These are phyloP conservation scores for Acanthamoeba lenticulata DNA, from an alignment of 208 protist genomes.

Conservation along the genomic window DNA sequence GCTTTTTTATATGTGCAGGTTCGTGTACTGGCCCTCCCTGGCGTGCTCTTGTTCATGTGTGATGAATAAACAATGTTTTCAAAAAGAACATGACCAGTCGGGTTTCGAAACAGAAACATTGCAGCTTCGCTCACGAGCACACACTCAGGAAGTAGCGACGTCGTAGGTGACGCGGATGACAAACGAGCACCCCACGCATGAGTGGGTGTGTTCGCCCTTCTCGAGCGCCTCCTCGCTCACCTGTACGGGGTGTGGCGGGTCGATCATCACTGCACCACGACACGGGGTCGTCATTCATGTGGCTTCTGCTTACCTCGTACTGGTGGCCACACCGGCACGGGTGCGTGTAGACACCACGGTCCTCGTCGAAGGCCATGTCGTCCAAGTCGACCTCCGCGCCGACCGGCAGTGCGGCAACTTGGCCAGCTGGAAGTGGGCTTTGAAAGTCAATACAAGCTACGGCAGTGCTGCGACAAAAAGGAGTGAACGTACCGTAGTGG, in stretches of 20 bases:
- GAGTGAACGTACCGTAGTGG: not conserved
- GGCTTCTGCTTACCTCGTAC: not conserved
- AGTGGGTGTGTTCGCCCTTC: not conserved
- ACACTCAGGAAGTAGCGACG: no score
- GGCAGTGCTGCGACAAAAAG: no score
- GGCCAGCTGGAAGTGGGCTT: not conserved
- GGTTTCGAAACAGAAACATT: no score
- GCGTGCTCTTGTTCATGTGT: no score
- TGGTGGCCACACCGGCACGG: slow-evolving; percentile 33
- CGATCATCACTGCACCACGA: not conserved
- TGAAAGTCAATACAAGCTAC: no score
- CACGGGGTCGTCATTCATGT: not conserved
- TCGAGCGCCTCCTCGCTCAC: slow-evolving; percentile 3
- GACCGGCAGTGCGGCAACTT: slow-evolving; percentile 4
- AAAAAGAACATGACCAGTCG: no score
- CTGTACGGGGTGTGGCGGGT: not conserved
- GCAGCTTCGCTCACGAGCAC: no score
- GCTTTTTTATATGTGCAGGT: not conserved
- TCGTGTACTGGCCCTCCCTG: not conserved
- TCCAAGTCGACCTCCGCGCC: slow-evolving; percentile 37
- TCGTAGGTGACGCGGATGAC: slow-evolving; percentile 29
- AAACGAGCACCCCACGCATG: not conserved
- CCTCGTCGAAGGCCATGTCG: slow-evolving; percentile 33
- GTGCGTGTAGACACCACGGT: not conserved
- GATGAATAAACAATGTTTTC: no score